A percentile compares a stretch with the other conserved stretches of the same genome.
Conservation (phyloP, 768 basidiomycete genomes). For the Amanita rubescens region DNA sequence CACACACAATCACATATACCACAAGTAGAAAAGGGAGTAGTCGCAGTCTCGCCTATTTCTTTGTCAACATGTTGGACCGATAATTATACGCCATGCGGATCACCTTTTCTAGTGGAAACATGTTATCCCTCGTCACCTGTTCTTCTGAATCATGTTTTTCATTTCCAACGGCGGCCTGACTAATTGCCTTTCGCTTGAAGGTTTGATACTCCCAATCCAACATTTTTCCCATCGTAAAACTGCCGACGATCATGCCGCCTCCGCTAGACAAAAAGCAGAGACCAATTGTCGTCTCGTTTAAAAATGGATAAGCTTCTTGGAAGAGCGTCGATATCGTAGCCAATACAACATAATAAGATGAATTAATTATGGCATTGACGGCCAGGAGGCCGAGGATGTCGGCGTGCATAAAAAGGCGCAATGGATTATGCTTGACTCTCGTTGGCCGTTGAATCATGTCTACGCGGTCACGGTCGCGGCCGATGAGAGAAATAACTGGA, state of each 20-base stretch:
- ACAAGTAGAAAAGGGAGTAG: slow-evolving; percentile 33
- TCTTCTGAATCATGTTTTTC: not conserved
- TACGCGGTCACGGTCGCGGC: slow-evolving; percentile 21
- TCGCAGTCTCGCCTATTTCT: slow-evolving; percentile 40
- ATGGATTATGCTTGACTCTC: slow-evolving; percentile 44
- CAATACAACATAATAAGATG: slow-evolving; percentile 53
- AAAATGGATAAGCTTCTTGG: slow-evolving; percentile 44
- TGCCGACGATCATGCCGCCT: slow-evolving; percentile 59
- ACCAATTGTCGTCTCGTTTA: slow-evolving; percentile 60
- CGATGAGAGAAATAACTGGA: slow-evolving; percentile 45
- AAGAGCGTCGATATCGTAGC: slow-evolving; percentile 60
- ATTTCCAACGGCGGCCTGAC: slow-evolving; percentile 7
- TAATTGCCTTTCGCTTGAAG: slow-evolving; percentile 27
- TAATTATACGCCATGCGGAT: not conserved
- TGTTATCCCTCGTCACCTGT: slow-evolving; percentile 18
- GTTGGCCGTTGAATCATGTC: slow-evolving; percentile 20
- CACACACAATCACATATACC: slow-evolving; percentile 31
- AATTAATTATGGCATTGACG: slow-evolving; percentile 43
- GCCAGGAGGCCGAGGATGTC: slow-evolving; percentile 50
- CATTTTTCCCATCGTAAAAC: slow-evolving; percentile 49
- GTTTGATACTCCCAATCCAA: slow-evolving; percentile 57
- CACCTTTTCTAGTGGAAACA: slow-evolving; percentile 54
- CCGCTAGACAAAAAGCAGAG: slow-evolving; percentile 76
- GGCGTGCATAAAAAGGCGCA: slow-evolving; percentile 44
- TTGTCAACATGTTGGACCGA: not conserved